Conservation (phyloP, 768 basidiomycete genomes). For the Boletellus sp. region DNA sequence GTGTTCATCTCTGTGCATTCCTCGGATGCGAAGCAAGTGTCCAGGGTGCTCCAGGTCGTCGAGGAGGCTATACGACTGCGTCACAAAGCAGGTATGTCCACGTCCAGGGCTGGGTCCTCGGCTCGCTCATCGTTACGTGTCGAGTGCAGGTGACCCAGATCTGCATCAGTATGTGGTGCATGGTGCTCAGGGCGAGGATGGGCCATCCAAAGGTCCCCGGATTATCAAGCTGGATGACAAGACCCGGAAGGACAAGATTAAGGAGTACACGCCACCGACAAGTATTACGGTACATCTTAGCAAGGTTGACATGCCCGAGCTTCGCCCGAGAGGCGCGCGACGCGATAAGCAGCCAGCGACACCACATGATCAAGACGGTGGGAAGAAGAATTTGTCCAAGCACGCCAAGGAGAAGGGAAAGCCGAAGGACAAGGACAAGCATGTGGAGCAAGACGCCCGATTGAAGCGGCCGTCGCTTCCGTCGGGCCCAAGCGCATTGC, state of each 20-base stretch:
- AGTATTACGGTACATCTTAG: constrained; percentile 72
- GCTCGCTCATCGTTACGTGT: constrained; percentile 25
- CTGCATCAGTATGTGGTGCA: constrained; percentile 76
- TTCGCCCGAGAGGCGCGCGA: constrained; percentile 32
- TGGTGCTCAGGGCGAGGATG: constrained; percentile 40
- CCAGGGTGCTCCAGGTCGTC: constrained; percentile 77
- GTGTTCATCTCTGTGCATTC: constrained; percentile 74
- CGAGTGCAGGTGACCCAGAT: constrained; percentile 51
- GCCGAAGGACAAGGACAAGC: constrained; percentile 32
- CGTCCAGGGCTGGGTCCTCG: not conserved
- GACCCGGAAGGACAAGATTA: constrained; percentile 39
- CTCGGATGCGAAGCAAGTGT: constrained; percentile 56
- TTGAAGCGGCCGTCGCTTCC: not conserved
- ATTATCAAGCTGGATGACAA: constrained; percentile 62
- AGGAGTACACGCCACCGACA: constrained; percentile 61
- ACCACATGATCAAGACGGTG: not conserved
- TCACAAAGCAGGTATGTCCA: constrained; percentile 60
- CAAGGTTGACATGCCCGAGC: constrained; percentile 85
- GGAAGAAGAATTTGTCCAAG: constrained; percentile 14
- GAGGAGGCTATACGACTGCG: constrained; percentile 76
- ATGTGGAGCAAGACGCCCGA: not conserved
- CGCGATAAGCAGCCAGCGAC: not conserved
- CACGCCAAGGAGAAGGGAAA: constrained; percentile 26
- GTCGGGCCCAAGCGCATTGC: constrained; percentile 2
- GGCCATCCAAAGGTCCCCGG: constrained; percentile 50